phyloP scores from a whole-genome alignment of 2,329 filamentous ascomycete species.

The Colletotrichum trifolii region DNA sequence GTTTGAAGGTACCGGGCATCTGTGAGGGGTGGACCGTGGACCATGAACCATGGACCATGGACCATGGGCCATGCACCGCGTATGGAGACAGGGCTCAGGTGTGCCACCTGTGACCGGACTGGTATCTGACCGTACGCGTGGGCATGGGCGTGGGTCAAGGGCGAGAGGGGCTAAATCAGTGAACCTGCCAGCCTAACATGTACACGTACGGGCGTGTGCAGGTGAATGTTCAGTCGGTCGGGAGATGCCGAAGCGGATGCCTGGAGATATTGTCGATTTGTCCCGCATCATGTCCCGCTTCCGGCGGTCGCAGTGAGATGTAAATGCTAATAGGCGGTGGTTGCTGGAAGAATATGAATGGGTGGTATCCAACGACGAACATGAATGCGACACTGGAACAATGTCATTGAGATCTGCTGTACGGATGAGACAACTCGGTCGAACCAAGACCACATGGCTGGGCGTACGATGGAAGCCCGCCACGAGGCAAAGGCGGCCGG shows the following conservation, averaged over 20 bases:
- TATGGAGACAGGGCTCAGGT: slow-evolving; percentile 37
- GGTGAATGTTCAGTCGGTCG: slow-evolving; percentile 32
- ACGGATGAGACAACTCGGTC: slow-evolving; percentile 24
- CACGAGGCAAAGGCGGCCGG: slow-evolving; percentile 20
- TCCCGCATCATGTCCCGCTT: slow-evolving; percentile 10
- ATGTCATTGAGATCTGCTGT: slow-evolving; percentile 23
- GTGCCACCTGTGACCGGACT: slow-evolving; percentile 46
- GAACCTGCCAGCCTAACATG: slow-evolving; percentile 8
- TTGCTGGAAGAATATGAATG: too few relatives aligned
- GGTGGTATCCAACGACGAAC: too few relatives aligned
- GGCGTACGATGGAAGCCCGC: slow-evolving; percentile 23
- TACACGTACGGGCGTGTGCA: slow-evolving; percentile 29
- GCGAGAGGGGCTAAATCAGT: slow-evolving; percentile 22
- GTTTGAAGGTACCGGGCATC: slow-evolving; percentile 35
- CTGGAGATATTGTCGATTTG: slow-evolving; percentile 9
- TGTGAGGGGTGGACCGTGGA: slow-evolving; percentile 34
- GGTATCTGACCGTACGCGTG: slow-evolving; percentile 41
- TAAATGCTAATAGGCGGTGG: neutral
- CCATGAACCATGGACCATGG: neutral
- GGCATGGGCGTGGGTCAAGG: neutral
- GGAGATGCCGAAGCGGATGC: slow-evolving; percentile 36
- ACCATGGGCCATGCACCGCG: slow-evolving; percentile 21
- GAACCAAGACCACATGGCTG: slow-evolving; percentile 32
- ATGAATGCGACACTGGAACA: slow-evolving; percentile 5
- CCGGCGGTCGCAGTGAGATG: neutral